A percentile compares a stretch with the other conserved stretches of the same genome.
phyloP scores from a whole-genome alignment of 2,329 filamentous ascomycete species.

The Xylariaceae sp. region DNA sequence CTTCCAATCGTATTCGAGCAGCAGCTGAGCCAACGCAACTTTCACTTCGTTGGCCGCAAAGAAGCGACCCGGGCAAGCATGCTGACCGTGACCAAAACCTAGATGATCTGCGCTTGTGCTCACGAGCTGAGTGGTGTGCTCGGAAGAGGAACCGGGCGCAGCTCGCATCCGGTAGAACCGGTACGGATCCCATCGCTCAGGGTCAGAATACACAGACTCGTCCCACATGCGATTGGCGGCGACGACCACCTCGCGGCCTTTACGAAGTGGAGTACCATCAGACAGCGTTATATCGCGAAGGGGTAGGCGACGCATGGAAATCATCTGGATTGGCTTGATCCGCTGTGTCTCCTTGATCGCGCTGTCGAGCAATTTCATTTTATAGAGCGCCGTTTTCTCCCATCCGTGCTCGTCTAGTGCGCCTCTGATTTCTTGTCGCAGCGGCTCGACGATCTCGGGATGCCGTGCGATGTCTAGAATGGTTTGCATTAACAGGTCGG shows the following conservation, averaged over 20 bases:
- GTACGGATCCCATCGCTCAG: conserved; percentile 21
- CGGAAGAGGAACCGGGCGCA: conserved; percentile 13
- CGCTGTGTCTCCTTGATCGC: conserved; percentile 37
- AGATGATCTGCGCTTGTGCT: conserved; percentile 29
- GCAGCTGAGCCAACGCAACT: conserved; percentile 22
- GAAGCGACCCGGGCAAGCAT: conserved; percentile 31
- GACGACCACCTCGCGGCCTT: conserved; percentile 22
- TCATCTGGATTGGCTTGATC: conserved; percentile 23
- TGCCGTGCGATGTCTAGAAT: conserved; percentile 41
- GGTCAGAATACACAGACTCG: conserved; percentile 21
- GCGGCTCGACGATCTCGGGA: conserved; percentile 40
- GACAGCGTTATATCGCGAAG: conserved; percentile 16
- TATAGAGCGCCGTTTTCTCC: conserved; percentile 26
- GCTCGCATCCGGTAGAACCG: conserved; percentile 24
- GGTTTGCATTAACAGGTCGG: conserved; percentile 31
- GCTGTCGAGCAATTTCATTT: conserved; percentile 36
- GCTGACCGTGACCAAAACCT: conserved; percentile 37
- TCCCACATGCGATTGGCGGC: conserved; percentile 24
- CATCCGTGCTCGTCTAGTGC: conserved; percentile 13
- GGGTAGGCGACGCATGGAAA: conserved; percentile 21
- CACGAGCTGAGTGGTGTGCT: conserved; percentile 29
- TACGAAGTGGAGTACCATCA: conserved; percentile 22
- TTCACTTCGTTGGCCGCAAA: conserved; percentile 38
- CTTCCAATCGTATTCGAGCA: conserved; percentile 29
- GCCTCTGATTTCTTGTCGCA: conserved; percentile 40